Percentiles rank a stretch among this genome's conserved stretches.
Evolutionary conservation across 371 early-diverging fungal species (phyloP).

Genomic region (Choanephora cucurbitarum): DNA sequence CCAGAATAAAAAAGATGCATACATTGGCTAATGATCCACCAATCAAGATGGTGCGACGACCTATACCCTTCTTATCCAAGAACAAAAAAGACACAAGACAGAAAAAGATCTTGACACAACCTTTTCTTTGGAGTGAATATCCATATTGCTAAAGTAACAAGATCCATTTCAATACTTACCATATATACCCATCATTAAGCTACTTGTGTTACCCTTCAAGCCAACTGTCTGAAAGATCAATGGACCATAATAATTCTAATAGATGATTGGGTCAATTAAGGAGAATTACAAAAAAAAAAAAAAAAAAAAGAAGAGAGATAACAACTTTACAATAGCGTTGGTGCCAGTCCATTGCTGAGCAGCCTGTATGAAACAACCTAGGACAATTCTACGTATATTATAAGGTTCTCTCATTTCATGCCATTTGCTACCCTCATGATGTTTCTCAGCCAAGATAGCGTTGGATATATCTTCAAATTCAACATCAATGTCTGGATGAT

Average conservation of each 20-base stretch:
- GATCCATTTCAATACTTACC: no score
- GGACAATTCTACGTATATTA: slow-evolving; percentile 57
- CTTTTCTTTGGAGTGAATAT: no score
- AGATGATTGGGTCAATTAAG: no score
- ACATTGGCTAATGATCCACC: slow-evolving; percentile 18
- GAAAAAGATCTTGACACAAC: slow-evolving; percentile 16
- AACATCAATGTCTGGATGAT: slow-evolving; percentile 28
- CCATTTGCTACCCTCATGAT: slow-evolving; percentile 60
- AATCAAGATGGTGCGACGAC: slow-evolving; percentile 14
- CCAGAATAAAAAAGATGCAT: slow-evolving; percentile 12
- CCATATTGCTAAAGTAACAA: no score
- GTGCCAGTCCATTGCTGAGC: slow-evolving; percentile 72
- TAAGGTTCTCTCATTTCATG: slow-evolving; percentile 59
- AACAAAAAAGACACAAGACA: slow-evolving; percentile 14
- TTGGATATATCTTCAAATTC: slow-evolving; percentile 71
- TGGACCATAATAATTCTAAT: slow-evolving; percentile 23
- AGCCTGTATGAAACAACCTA: slow-evolving; percentile 52
- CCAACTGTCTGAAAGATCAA: slow-evolving; percentile 20
- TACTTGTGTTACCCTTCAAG: slow-evolving; percentile 1
- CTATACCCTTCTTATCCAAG: slow-evolving; percentile 16
- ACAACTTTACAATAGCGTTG: slow-evolving; percentile 51
- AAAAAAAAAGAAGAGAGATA: not conserved
- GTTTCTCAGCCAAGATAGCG: slow-evolving; percentile 57
- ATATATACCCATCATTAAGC: slow-evolving; percentile 18
- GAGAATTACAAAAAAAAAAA: not conserved